Evolutionary conservation across 768 basidiomycete genomes (phyloP), one percentile per base, ranked within the genome.

Genomic region (Trametes cubensis): DNA sequence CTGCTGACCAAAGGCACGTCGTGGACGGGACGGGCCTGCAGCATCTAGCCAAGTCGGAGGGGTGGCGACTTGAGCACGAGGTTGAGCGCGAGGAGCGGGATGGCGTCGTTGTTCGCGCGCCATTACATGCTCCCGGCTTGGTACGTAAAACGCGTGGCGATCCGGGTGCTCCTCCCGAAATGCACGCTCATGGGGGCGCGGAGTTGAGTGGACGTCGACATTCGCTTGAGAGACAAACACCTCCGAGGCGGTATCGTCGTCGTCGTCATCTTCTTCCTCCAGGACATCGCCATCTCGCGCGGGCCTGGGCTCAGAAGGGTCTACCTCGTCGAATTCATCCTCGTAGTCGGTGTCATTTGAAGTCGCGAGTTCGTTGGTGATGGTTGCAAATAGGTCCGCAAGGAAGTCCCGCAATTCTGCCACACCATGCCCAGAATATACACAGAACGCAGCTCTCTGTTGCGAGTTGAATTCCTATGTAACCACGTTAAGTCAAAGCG

Each of bases 351-450:
- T 72, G 46, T 73, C 70, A 47, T 71, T 73, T 23, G 61, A 67
- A 18, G 82, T 85, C 65, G 84, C 86, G 79, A 83, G 79, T 54
- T 80, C 80, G 68, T 90, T 90, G 2, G 84, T 88, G 68, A 92
- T 87, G 63, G 85, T 85, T 67, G 87, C 87, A 71, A 88, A 91
- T 15, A 90, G 73, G 61, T 89, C 88, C 6, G 83, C 88, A 49
- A 99, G 78, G 73, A 87, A 95, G 18, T 85, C 78, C 34, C 96
- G 84, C 20, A 99, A 81, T 50, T 94, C 87, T 13, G 83, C 77
- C 2, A 99, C 92, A 7, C 96, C 95, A 66, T 88, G 87, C 21
- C 94, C 93, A 13, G 96, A 98, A 78, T 92, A 99, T 17, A 99
- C 97, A 75, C 97, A 98, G 72, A 98, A 99, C 4, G 93, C 86